Percentiles rank a stretch among this genome's conserved stretches.
Conservation (phyloP, 2,329 filamentous ascomycete species). For the Aureobasidium sp. region DNA sequence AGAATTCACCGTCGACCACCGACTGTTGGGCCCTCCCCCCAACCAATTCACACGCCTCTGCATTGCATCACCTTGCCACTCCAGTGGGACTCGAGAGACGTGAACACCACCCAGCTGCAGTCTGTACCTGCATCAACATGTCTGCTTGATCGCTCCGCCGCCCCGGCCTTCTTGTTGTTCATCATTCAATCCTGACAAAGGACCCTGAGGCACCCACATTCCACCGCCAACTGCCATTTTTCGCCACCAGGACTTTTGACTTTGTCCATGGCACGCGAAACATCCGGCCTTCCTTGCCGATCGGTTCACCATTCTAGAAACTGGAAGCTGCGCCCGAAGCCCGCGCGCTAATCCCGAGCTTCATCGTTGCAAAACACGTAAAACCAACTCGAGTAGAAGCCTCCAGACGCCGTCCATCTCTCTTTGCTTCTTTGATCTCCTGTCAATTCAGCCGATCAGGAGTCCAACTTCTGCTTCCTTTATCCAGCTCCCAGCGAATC, state of each 20-base stretch:
- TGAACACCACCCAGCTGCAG: neutral
- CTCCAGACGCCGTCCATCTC: neutral
- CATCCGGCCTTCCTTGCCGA: constrained; percentile 8
- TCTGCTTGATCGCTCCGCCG: neutral
- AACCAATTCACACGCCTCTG: constrained; percentile 1
- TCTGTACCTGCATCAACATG: constrained; percentile 7
- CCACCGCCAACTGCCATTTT: constrained; percentile 4
- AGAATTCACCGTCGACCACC: neutral
- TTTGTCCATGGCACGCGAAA: constrained; percentile 9
- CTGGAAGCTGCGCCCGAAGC: constrained; percentile 2
- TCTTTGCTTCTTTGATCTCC: neutral
- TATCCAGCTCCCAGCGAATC: neutral
- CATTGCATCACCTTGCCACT: constrained; percentile 10
- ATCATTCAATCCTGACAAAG: neutral
- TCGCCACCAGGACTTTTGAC: constrained; percentile 3
- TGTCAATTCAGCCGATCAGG: neutral
- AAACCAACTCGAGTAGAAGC: constrained; percentile 1
- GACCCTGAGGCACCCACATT: constrained; percentile 1
- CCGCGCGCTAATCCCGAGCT: constrained; percentile 2
- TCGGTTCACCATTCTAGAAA: constrained; percentile 7
- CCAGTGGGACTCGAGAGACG: neutral
- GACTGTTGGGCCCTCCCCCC: constrained; percentile 7
- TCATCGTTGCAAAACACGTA: constrained; percentile 9
- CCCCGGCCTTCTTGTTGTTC: neutral
- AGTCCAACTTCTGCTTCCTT: neutral